Evolutionary conservation across 129 eudicot species (phyloP).

Genomic region (Saposhnikovia divaricata): DNA sequence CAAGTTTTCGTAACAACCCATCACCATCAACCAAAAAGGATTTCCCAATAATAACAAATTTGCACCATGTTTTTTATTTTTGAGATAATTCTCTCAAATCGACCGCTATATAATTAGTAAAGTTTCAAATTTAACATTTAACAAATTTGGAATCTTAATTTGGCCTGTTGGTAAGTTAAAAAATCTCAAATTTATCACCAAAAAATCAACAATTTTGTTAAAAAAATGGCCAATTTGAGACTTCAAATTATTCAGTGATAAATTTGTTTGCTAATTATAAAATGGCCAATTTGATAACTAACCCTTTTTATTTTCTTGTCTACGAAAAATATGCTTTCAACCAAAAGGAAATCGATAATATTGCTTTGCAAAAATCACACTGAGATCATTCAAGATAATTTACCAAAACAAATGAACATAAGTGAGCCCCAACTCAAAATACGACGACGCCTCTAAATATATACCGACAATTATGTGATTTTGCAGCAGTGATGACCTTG

Average conservation of each 20-base stretch:
- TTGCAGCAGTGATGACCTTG: not conserved
- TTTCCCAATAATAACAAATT: not conserved
- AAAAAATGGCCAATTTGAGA: too few species aligned
- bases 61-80: not conserved
- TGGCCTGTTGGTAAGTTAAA: too few species aligned
- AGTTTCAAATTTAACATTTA: too few species aligned
- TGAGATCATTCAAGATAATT: not conserved
- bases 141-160: too few species aligned
- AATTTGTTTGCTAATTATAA: too few species aligned
- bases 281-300: too few species aligned
- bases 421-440: not conserved
- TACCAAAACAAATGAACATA: not conserved
- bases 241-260: too few species aligned
- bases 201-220: too few species aligned
- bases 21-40: slow-evolving; percentile 1
- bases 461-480: slow-evolving; percentile 8
- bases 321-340: not conserved
- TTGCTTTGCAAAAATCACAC: not conserved
- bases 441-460: not conserved
- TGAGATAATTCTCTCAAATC: too few species aligned
- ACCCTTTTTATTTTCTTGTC: not conserved
- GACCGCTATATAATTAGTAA: too few species aligned
- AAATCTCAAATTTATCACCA: too few species aligned
- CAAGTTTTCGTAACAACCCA: too few species aligned
- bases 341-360: not conserved